Evolutionary conservation across 495 filamentous ascomycete species (phyloP).

Genomic region (Penicilliopsis zonata): DNA sequence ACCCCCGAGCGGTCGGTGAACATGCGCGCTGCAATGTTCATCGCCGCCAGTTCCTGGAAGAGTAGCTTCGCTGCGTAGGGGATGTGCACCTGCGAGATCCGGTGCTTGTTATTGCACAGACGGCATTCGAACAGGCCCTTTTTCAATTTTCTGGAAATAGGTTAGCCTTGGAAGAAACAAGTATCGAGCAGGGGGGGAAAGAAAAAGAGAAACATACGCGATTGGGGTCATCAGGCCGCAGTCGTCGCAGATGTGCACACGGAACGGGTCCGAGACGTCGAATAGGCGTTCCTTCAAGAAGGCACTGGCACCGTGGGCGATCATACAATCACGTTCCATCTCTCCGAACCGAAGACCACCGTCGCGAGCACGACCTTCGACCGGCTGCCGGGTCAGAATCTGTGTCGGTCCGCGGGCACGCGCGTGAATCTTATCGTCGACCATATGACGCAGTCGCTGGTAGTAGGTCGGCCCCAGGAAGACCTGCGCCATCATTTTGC

Average conservation of each 20-base stretch:
- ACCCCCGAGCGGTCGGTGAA: constrained; percentile 60
- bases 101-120: constrained; percentile 96
- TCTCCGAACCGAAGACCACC: constrained; percentile 98
- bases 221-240: constrained; percentile 98
- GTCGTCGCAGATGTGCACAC: constrained; percentile 96
- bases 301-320: constrained; percentile 88
- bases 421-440: constrained; percentile 99
- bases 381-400: constrained; percentile 96
- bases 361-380: constrained; percentile 94
- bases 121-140: constrained; percentile 93
- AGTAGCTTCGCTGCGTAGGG: constrained; percentile 97
- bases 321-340: constrained; percentile 99
- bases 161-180: constrained; percentile 16
- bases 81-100: constrained; percentile 93
- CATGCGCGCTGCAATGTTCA: constrained; percentile 98
- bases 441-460: constrained; percentile 97
- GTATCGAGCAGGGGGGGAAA: constrained; percentile 1
- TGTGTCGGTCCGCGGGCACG: constrained; percentile 90
- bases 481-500: constrained; percentile 83
- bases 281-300: constrained; percentile 97
- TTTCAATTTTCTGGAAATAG: constrained; percentile 65
- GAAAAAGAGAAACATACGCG: constrained; percentile 58
- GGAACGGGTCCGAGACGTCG: constrained; percentile 95
- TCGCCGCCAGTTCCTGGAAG: constrained; percentile 94
- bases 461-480: constrained; percentile 99